phyloP scores from a whole-genome alignment of 805 yeast species.

The Ogataea zsoltii region DNA sequence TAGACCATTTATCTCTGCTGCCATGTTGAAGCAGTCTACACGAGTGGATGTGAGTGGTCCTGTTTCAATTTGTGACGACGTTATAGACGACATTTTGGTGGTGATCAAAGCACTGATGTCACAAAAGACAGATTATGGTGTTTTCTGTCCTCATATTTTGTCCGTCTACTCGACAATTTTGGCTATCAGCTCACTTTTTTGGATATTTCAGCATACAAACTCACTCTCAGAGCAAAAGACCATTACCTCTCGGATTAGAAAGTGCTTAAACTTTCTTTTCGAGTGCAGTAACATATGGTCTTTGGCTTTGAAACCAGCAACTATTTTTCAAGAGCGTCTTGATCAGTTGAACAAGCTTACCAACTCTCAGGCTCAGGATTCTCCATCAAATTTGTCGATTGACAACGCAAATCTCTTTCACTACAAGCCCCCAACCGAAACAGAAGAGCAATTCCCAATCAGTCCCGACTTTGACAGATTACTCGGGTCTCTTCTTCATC shows the following conservation, averaged over 20 bases:
- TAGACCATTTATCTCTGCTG: conserved; percentile 45
- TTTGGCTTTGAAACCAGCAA: conserved; percentile 12
- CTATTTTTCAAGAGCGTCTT: conserved; percentile 9
- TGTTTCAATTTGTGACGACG: conserved; percentile 37
- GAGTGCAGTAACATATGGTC: conserved; percentile 15
- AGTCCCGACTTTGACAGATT: conserved; percentile 12
- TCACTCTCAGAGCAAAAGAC: not conserved
- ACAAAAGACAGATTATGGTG: conserved; percentile 36
- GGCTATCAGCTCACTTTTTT: conserved; percentile 42
- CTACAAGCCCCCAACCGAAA: no score
- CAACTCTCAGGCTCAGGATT: not conserved
- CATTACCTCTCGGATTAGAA: conserved; percentile 2
- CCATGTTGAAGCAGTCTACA: conserved; percentile 12
- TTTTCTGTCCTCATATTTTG: conserved; percentile 43
- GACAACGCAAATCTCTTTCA: no score
- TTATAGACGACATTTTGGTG: conserved; percentile 43
- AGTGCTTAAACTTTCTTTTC: conserved; percentile 4
- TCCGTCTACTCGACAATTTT: conserved; percentile 48
- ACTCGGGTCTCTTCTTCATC: conserved; percentile 10
- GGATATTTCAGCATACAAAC: conserved; percentile 4
- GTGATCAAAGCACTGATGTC: conserved; percentile 39
- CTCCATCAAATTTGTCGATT: not conserved
- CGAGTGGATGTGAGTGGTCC: conserved; percentile 6
- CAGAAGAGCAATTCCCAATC: not conserved
- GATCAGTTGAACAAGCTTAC: conserved; percentile 1